phyloP scores from a whole-genome alignment of 2,329 filamentous ascomycete species.

The Penicillium italicum region DNA sequence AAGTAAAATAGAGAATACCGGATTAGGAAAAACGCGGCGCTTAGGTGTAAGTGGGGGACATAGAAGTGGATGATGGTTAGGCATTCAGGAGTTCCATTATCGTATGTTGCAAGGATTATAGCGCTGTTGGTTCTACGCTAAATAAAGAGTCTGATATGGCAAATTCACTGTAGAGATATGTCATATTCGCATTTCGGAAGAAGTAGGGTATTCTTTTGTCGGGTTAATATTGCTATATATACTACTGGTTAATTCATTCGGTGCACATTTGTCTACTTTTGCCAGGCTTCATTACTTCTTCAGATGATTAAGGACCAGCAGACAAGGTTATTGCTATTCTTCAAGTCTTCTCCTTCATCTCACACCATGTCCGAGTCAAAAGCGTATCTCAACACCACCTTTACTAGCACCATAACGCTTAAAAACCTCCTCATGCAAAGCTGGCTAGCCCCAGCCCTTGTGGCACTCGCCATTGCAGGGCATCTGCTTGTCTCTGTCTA shows the following conservation, averaged over 20 bases:
- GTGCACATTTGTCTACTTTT: background rate
- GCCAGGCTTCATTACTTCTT: background rate
- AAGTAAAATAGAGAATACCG: background rate
- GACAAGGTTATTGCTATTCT: background rate
- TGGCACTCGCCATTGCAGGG: background rate
- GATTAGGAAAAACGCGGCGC: background rate
- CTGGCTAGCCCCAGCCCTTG: background rate
- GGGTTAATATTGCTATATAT: background rate
- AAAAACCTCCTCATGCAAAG: background rate
- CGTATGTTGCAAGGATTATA: background rate
- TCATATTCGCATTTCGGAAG: background rate
- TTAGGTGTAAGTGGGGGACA: background rate
- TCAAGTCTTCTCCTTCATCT: background rate
- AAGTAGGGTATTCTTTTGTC: background rate
- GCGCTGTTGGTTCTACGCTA: background rate
- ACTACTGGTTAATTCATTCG: background rate
- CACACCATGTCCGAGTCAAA: background rate
- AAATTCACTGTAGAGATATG: background rate
- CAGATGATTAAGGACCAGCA: background rate
- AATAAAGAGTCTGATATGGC: background rate
- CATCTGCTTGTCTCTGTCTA: background rate
- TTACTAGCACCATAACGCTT: background rate
- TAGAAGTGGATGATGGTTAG: background rate
- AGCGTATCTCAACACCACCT: background rate
- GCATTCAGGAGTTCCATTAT: background rate